Conservation (phyloP, 805 yeast genomes). For the Lipomyces spencermartinsiae region DNA sequence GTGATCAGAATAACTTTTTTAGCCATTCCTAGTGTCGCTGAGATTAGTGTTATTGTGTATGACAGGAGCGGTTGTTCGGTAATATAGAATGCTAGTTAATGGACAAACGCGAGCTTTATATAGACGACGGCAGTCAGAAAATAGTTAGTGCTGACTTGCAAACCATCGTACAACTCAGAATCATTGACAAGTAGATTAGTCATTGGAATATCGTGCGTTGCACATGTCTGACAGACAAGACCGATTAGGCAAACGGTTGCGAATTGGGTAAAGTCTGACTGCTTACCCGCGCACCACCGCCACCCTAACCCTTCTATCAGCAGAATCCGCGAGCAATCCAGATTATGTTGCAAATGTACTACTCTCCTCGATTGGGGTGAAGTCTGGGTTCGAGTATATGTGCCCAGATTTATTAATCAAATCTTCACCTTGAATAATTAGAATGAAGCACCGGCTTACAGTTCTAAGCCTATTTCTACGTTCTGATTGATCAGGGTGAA, state of each 20-base stretch:
- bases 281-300: too few species aligned
- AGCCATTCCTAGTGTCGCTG: not conserved
- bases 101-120: not conserved
- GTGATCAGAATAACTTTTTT: not conserved
- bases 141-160: not conserved
- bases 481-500: not conserved
- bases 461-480: not conserved
- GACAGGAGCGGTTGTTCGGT: not conserved
- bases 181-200: not conserved
- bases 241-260: not conserved
- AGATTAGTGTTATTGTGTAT: not conserved
- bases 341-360: not conserved
- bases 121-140: not conserved
- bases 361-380: not conserved
- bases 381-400: not conserved
- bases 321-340: too few species aligned
- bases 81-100: not conserved
- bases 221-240: not conserved
- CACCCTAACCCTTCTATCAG: too few species aligned
- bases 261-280: too few species aligned
- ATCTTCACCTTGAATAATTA: not conserved
- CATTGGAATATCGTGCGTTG: not conserved
- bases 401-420: not conserved
- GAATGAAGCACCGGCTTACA: not conserved
- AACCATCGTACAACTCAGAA: not conserved